Conservation (phyloP, 2,329 filamentous ascomycete species). For the Botrytis tulipae region DNA sequence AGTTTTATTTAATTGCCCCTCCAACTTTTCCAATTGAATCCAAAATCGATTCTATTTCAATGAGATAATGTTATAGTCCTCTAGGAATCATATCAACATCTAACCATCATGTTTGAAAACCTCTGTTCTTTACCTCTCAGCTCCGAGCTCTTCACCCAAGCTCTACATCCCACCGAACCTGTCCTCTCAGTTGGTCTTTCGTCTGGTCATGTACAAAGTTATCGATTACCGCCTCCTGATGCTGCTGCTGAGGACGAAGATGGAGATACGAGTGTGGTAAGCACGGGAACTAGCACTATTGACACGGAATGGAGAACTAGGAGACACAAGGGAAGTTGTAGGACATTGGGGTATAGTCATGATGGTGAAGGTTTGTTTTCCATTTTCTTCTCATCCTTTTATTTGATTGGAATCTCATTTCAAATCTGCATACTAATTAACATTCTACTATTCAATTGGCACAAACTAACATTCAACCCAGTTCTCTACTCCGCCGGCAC, state of each 20-base stretch:
- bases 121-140: constrained; percentile 84
- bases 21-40: not conserved
- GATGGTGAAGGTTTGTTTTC: constrained; percentile 68
- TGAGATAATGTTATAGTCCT: constrained; percentile 2
- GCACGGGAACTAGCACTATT: constrained; percentile 69
- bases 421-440: not conserved
- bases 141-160: constrained; percentile 85
- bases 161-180: constrained; percentile 79
- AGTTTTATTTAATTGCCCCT: not conserved
- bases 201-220: constrained; percentile 81
- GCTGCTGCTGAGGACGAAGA: constrained; percentile 51
- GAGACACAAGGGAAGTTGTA: constrained; percentile 91
- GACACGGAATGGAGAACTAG: constrained; percentile 83
- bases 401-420: not conserved
- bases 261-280: constrained; percentile 50
- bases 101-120: constrained; percentile 56
- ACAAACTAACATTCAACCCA: constrained; percentile 2
- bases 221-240: constrained; percentile 62
- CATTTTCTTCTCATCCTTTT: not conserved
- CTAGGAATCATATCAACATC: not conserved
- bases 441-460: constrained; percentile 15
- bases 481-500: constrained; percentile 64
- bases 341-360: constrained; percentile 72
- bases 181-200: constrained; percentile 83
- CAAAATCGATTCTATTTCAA: not conserved